Evolutionary conservation across 2,329 filamentous ascomycete species (phyloP).

Genomic region (Botrytis cinerea): DNA sequence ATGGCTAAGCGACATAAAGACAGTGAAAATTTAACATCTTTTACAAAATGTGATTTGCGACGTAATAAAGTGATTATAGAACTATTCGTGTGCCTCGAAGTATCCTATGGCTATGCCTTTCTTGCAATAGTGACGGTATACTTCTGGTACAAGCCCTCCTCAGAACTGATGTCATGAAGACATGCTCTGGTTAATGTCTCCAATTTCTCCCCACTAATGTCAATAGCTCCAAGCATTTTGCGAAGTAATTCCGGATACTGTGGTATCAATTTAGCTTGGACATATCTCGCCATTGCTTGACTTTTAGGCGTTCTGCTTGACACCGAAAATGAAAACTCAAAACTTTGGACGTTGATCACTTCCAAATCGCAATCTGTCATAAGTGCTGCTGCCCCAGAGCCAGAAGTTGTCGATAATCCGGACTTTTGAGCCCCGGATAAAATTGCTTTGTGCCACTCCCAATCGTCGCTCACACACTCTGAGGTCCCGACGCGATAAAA

Average conservation of each 20-base stretch:
- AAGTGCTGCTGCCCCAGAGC: neutral
- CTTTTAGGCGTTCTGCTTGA: conserved; percentile 15
- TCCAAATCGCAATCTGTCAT: conserved; percentile 11
- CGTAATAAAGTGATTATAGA: neutral
- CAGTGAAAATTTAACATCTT: neutral
- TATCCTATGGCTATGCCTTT: neutral
- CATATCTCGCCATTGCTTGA: conserved; percentile 22
- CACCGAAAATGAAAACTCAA: conserved; percentile 20
- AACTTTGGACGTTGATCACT: conserved; percentile 1
- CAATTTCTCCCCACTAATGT: conserved; percentile 6
- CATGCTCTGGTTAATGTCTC: conserved; percentile 14
- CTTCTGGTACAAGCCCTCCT: conserved; percentile 20
- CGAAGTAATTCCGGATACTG: conserved; percentile 17
- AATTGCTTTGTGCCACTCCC: conserved; percentile 18
- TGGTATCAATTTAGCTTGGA: conserved; percentile 22
- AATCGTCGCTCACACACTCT: conserved; percentile 12
- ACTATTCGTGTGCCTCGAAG: neutral
- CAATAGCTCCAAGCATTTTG: conserved; percentile 16
- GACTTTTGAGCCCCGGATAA: conserved; percentile 5
- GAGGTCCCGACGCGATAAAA: conserved; percentile 20
- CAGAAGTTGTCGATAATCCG: conserved; percentile 8
- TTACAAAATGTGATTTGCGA: neutral
- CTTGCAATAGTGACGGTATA: conserved; percentile 24
- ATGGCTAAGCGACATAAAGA: neutral
- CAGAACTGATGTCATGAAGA: conserved; percentile 18